These are phyloP conservation scores for Trypanosoma mega DNA, from an alignment of 208 protist genomes.

Conservation along the genomic window DNA sequence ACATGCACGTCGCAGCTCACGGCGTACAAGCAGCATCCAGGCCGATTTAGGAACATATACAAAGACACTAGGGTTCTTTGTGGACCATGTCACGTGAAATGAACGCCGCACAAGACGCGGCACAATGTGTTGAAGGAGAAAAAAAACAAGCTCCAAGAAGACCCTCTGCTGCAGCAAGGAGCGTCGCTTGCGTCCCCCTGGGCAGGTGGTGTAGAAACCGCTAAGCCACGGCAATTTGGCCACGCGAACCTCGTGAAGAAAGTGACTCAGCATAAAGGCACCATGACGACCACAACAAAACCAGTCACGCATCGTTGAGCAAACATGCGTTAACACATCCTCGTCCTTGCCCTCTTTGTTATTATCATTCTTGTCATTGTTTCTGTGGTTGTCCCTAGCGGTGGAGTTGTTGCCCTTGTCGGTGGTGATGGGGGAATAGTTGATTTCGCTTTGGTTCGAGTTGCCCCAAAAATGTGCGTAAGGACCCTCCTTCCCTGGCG, in stretches of 20 bases:
- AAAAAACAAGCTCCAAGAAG: conserved; percentile 62
- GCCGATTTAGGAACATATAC: conserved; percentile 56
- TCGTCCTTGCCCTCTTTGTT: too few relatives aligned
- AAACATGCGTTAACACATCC: conserved; percentile 34
- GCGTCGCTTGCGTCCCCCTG: conserved; percentile 27
- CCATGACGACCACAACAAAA: conserved; percentile 40
- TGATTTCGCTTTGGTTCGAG: too few relatives aligned
- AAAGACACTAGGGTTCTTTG: conserved; percentile 41
- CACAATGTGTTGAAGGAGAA: conserved; percentile 67
- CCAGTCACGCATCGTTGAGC: conserved; percentile 37
- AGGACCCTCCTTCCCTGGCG: neutral
- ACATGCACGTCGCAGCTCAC: conserved; percentile 34
- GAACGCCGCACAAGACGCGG: conserved; percentile 46
- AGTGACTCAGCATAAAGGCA: conserved; percentile 43
- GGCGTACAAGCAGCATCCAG: conserved; percentile 45
- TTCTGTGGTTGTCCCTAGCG: too few relatives aligned
- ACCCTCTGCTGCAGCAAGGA: conserved; percentile 69
- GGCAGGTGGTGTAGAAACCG: conserved; percentile 41
- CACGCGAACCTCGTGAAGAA: conserved; percentile 55
- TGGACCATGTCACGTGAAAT: conserved; percentile 65
- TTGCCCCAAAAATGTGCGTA: conserved; percentile 45
- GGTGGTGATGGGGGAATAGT: too few relatives aligned
- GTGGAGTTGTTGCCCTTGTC: too few relatives aligned
- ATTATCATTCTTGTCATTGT: too few relatives aligned
- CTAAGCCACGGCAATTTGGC: conserved; percentile 60